Evolutionary conservation across 2,329 filamentous ascomycete genomes (phyloP).

Genomic region (Pseudogymnoascus sp.): DNA sequence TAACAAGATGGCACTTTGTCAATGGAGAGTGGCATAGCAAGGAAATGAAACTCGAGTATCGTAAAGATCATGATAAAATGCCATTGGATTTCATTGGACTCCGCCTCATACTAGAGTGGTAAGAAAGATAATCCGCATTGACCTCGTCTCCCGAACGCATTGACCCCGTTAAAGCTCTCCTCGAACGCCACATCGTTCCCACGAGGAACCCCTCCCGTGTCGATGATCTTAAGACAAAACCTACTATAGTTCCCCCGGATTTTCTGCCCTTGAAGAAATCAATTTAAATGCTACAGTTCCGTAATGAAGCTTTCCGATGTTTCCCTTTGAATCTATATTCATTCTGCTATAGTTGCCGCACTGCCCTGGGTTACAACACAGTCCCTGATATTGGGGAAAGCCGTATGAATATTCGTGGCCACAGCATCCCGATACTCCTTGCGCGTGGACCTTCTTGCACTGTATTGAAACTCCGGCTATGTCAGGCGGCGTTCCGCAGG

Average conservation of each 20-base stretch:
- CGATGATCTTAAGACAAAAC: background rate
- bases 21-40: background rate
- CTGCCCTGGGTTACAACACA: background rate
- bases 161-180: background rate
- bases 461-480: background rate
- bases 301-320: background rate
- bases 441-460: background rate
- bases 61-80: background rate
- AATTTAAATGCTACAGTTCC: slow-evolving; percentile 1
- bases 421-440: background rate
- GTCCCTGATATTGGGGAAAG: background rate
- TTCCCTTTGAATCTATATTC: background rate
- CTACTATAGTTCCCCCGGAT: background rate
- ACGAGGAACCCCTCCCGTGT: background rate
- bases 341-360: background rate
- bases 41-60: background rate
- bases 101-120: background rate
- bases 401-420: background rate
- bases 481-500: slow-evolving; percentile 7
- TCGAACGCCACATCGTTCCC: background rate
- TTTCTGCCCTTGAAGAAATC: background rate
- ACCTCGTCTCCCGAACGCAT: background rate
- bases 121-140: background rate
- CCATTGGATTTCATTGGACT: background rate
- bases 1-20: background rate